Evolutionary conservation across 371 early-diverging fungal genomes (phyloP).

Genomic region (Mucor circinelloides): DNA sequence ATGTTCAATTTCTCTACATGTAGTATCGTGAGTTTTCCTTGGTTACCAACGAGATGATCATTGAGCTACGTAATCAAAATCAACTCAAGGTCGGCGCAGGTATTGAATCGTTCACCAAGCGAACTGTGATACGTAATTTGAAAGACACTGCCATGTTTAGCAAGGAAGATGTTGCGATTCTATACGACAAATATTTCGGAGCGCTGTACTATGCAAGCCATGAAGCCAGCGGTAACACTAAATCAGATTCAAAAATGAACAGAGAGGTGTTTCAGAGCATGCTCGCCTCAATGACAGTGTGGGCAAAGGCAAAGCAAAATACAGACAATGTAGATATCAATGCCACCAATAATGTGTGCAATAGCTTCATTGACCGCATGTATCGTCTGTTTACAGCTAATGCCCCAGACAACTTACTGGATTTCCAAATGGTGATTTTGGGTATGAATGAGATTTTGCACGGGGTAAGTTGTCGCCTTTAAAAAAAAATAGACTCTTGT

Average conservation of each 20-base stretch:
- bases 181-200: slow-evolving; percentile 91
- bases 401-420: slow-evolving; percentile 44
- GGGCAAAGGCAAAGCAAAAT: slow-evolving; percentile 25
- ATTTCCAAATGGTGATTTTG: slow-evolving; percentile 73
- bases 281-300: slow-evolving; percentile 35
- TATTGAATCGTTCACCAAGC: slow-evolving; percentile 91
- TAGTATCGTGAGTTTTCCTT: slow-evolving; percentile 84
- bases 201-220: slow-evolving; percentile 75
- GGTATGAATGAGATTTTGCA: slow-evolving; percentile 79
- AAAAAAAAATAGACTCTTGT: too few relatives aligned
- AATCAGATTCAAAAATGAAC: slow-evolving; percentile 34
- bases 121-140: slow-evolving; percentile 82
- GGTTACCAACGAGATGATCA: slow-evolving; percentile 78
- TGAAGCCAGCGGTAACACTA: slow-evolving; percentile 22
- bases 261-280: slow-evolving; percentile 37
- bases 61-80: slow-evolving; percentile 80
- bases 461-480: slow-evolving; percentile 37
- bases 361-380: slow-evolving; percentile 40
- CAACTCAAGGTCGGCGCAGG: slow-evolving; percentile 94
- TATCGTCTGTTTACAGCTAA: slow-evolving; percentile 54
- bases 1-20: too few relatives aligned
- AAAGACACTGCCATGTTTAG: slow-evolving; percentile 73
- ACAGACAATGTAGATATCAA: slow-evolving; percentile 17
- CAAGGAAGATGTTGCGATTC: slow-evolving; percentile 81
- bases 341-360: slow-evolving; percentile 12